Evolutionary conservation across 208 protist genomes (phyloP), one percentile per base, ranked within the genome.

Genomic region (Phytomonas francai): DNA sequence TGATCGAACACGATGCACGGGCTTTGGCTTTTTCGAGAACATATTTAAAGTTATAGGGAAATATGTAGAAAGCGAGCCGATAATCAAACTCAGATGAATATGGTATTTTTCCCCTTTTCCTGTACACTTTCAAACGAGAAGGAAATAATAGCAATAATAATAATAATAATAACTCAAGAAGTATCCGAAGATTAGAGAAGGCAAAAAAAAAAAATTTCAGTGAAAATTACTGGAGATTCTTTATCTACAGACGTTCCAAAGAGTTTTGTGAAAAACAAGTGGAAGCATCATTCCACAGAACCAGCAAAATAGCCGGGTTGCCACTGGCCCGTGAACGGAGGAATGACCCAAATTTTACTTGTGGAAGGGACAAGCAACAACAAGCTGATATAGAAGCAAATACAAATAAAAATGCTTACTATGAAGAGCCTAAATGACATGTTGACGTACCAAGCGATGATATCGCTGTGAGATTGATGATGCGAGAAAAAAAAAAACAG

Each of bases 21-120:
- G 70, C 0, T 77, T 68, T 9, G 75, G 65, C 58, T 94, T 94
- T 60, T 89, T 90, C 5, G 89, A 78, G 65, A 94, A 94, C 89
- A 94, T 94, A 3, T 19, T 19, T 66, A 16, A 28, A 30, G 12
- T 14, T 3, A 19, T 67, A 0, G 2, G 67, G 33, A 73, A 32
- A 45, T 72, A 39, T 39, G 49, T 60, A 9, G 30, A 68, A 59
- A 69, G 27, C 5, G 6, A 69, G 57, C 54, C 32, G 32, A 39
- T 62, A 70, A 63, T 7, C 39, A 61, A 70, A 63, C 7, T 42
- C 3, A 30, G 65, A 70, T 30, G 16, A 31, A 32, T 62, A 57
- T 27, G 14, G 12, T 49, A 49, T 49, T 3, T 29, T 58, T 58
- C 1, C 39, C 16, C 2, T 49, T 12, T 49, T 49, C 14, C 39